A percentile compares a stretch with the other conserved stretches of the same genome.
Conservation (phyloP, 1,284 basidiomycete genomes). For the Pulveroboletus sp. region DNA sequence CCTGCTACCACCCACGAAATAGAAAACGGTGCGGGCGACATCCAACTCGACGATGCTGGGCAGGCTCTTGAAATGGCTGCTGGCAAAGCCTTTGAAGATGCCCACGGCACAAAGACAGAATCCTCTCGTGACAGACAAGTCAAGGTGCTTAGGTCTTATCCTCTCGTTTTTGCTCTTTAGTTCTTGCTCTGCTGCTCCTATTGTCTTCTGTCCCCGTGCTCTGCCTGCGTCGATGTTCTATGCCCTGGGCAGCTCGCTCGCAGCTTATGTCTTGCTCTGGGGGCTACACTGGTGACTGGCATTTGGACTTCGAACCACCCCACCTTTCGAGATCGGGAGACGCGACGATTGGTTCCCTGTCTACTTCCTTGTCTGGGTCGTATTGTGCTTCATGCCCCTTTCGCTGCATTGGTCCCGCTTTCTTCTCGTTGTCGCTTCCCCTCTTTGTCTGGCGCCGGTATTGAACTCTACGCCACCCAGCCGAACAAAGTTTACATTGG, state of each 20-base stretch:
- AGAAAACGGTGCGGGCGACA: conserved; percentile 30
- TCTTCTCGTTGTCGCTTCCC: conserved; percentile 51
- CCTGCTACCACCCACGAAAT: conserved; percentile 36
- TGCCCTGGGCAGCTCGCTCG: conserved; percentile 18
- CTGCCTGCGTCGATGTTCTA: conserved; percentile 23
- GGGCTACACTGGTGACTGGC: conserved; percentile 25
- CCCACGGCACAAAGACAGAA: conserved; percentile 40
- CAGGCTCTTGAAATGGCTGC: conserved; percentile 26
- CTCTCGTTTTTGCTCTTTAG: conserved; percentile 43
- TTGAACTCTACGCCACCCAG: conserved; percentile 70
- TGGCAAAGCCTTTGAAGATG: conserved; percentile 43
- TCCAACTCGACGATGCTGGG: conserved; percentile 30
- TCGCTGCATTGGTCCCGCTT: conserved; percentile 41
- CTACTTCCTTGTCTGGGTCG: conserved; percentile 28
- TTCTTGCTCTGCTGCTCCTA: conserved; percentile 29
- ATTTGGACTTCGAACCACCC: conserved; percentile 23
- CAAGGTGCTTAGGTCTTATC: conserved; percentile 83
- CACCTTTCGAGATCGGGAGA: conserved; percentile 22
- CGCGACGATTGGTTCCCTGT: conserved; percentile 18
- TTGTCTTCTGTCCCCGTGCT: conserved; percentile 29
- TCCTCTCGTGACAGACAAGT: conserved; percentile 71
- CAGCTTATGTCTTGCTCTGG: conserved; percentile 20
- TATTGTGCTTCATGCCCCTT: conserved; percentile 26
- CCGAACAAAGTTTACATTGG: conserved; percentile 89
- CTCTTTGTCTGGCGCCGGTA: conserved; percentile 47